phyloP scores from a whole-genome alignment of 352 stramenopile genomes.

The Globisporangium nunn region DNA sequence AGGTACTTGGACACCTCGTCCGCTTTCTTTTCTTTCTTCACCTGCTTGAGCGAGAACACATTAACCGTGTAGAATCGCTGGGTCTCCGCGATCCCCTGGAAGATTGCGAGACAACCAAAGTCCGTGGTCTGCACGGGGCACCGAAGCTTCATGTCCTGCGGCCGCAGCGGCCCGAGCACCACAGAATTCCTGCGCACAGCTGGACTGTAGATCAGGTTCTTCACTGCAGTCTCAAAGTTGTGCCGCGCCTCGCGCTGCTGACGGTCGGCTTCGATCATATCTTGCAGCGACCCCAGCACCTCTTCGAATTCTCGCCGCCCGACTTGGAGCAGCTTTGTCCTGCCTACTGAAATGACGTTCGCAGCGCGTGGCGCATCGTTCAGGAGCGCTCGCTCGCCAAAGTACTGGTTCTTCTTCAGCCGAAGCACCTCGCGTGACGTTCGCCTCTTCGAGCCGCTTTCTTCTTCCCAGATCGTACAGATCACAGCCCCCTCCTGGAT shows the following conservation, averaged over 20 bases:
- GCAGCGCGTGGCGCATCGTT: constrained; percentile 90
- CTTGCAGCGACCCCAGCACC: constrained; percentile 31
- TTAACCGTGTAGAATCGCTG: constrained; percentile 74
- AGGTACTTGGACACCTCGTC: constrained; percentile 72
- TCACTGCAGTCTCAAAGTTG: constrained; percentile 79
- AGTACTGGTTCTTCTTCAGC: constrained; percentile 85
- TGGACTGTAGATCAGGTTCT: constrained; percentile 73
- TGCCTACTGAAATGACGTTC: constrained; percentile 89
- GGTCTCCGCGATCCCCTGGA: constrained; percentile 51
- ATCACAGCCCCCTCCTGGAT: constrained; percentile 86
- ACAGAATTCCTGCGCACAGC: constrained; percentile 43
- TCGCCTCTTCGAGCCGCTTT: constrained; percentile 51
- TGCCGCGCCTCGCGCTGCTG: constrained; percentile 59
- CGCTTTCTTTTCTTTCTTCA: constrained; percentile 56
- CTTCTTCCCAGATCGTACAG: constrained; percentile 83
- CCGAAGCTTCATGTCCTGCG: constrained; percentile 64
- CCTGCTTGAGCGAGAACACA: constrained; percentile 66
- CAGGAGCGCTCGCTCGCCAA: constrained; percentile 74
- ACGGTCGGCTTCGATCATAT: constrained; percentile 30
- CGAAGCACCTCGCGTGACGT: constrained; percentile 70
- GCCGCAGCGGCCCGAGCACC: constrained; percentile 32
- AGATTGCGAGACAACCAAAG: constrained; percentile 65
- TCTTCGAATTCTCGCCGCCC: constrained; percentile 94
- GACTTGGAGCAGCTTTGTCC: constrained; percentile 86
- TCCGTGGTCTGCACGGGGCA: constrained; percentile 70